phyloP scores from a whole-genome alignment of 805 yeast species.

The Spathaspora sp. region DNA sequence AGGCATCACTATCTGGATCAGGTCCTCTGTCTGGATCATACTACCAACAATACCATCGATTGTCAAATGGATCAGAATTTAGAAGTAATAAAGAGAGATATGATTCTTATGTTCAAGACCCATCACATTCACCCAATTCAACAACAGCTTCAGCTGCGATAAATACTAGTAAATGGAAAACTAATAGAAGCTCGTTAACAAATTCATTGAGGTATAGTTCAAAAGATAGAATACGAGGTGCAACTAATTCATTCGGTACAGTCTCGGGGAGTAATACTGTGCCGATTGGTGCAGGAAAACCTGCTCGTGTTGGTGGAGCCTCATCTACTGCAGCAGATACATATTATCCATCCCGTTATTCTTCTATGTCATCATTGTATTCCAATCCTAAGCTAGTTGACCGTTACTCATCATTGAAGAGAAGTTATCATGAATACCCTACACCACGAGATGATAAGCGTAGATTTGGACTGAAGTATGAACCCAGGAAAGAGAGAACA shows the following conservation, averaged over 20 bases:
- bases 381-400: slow-evolving; percentile 9
- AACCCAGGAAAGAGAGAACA: not conserved
- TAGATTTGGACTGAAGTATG: not conserved
- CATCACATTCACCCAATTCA: not conserved
- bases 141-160: slow-evolving; percentile 7
- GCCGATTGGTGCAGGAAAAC: slow-evolving; percentile 9
- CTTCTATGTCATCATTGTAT: slow-evolving; percentile 3
- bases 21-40: not conserved
- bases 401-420: slow-evolving; percentile 11
- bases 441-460: slow-evolving; percentile 1
- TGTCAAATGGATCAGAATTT: not conserved
- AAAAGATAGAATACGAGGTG: slow-evolving; percentile 18
- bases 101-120: slow-evolving; percentile 6
- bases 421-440: slow-evolving; percentile 3
- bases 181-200: slow-evolving; percentile 19
- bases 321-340: slow-evolving; percentile 16
- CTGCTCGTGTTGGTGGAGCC: not conserved
- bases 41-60: slow-evolving; percentile 1
- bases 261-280: slow-evolving; percentile 4
- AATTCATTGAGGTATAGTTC: slow-evolving; percentile 18
- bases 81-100: slow-evolving; percentile 4
- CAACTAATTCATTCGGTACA: slow-evolving; percentile 1
- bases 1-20: slow-evolving; percentile 3
- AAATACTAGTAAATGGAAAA: slow-evolving; percentile 8
- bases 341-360: slow-evolving; percentile 20